Conservation (phyloP, 306 rosid species). For the Corylus americana region DNA sequence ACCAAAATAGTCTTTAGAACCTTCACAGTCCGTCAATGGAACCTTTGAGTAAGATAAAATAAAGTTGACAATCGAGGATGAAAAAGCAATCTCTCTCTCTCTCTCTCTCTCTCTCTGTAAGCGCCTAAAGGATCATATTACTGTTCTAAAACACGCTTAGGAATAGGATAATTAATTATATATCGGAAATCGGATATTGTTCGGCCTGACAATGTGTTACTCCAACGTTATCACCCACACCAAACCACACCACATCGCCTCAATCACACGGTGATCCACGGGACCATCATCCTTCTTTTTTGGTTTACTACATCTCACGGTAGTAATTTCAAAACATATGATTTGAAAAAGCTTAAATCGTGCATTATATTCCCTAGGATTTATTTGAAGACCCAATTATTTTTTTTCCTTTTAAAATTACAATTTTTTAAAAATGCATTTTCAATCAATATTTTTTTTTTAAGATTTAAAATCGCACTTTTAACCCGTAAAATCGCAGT, state of each 20-base stretch:
- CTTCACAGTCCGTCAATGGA: constrained; percentile 16
- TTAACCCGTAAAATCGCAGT: no score
- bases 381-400: no score
- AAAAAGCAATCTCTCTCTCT: not conserved
- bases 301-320: no score
- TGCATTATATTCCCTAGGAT: no score
- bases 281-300: no score
- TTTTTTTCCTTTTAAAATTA: no score
- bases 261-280: not conserved
- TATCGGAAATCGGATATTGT: not conserved
- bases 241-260: not conserved
- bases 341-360: no score
- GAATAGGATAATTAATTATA: not conserved
- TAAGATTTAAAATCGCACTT: no score
- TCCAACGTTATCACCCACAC: not conserved
- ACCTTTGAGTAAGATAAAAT: constrained; percentile 14
- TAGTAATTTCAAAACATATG: no score
- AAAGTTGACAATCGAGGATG: not conserved
- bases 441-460: no score
- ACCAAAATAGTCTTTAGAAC: constrained; percentile 26
- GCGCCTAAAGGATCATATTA: not conserved
- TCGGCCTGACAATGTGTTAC: not conserved
- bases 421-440: no score
- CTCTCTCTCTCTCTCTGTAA: not conserved
- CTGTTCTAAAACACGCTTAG: not conserved